These are phyloP conservation scores for Rhizoctonia solani DNA, from an alignment of 1,284 basidiomycete species.

Conservation along the genomic window DNA sequence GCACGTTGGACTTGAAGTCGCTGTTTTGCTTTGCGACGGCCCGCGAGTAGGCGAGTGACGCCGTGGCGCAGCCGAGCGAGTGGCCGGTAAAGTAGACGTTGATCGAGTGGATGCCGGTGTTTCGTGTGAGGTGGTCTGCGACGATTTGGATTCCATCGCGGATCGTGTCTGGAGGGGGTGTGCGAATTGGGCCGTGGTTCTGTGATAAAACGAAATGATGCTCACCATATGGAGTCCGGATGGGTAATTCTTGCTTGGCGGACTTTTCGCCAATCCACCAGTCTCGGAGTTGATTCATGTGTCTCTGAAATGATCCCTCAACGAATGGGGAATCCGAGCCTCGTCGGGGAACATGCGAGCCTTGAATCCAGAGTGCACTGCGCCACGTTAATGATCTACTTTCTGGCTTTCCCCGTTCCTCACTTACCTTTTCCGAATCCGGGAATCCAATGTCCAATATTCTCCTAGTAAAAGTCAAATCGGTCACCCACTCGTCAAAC, in stretches of 20 bases:
- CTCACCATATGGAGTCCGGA: slow-evolving; percentile 41
- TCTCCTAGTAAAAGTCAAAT: slow-evolving; percentile 42
- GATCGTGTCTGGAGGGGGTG: slow-evolving; percentile 38
- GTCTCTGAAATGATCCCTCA: slow-evolving; percentile 16
- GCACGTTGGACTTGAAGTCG: slow-evolving; percentile 41
- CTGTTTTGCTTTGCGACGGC: slow-evolving; percentile 39
- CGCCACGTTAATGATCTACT: not conserved
- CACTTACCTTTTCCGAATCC: slow-evolving; percentile 42
- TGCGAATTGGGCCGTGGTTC: not conserved
- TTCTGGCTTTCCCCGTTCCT: not conserved
- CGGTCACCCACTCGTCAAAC: slow-evolving; percentile 47
- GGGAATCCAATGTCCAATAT: slow-evolving; percentile 41
- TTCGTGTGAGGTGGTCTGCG: slow-evolving; percentile 28
- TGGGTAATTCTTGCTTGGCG: not conserved
- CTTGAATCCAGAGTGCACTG: slow-evolving; percentile 44
- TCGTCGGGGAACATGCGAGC: slow-evolving; percentile 42
- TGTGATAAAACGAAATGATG: no score
- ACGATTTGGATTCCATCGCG: slow-evolving; percentile 35
- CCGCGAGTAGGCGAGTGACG: slow-evolving; percentile 43
- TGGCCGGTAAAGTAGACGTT: slow-evolving; percentile 45
- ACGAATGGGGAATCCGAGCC: not conserved
- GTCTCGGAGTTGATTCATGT: not conserved
- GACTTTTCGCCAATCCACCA: not conserved
- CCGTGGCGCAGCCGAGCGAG: slow-evolving; percentile 44
- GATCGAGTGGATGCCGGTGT: slow-evolving; percentile 23